Conservation (phyloP, 176 grass and related monocot genomes). For the Typha latifolia region DNA sequence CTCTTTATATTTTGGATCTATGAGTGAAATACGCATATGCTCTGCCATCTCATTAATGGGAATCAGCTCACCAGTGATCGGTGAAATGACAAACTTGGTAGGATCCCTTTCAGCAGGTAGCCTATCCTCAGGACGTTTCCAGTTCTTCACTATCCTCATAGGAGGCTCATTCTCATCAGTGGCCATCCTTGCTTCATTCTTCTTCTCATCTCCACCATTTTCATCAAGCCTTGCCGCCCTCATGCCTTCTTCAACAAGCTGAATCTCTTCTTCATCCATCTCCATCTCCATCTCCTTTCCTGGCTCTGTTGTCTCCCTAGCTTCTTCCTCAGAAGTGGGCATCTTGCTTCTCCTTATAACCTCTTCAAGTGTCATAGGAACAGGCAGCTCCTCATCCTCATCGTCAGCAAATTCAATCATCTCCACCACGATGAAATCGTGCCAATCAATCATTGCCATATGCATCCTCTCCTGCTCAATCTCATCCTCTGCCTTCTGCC, state of each 20-base stretch:
- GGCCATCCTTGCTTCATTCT: slow-evolving; percentile 21
- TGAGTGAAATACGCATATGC: slow-evolving; percentile 97
- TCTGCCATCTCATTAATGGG: slow-evolving; percentile 97
- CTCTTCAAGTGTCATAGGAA: slow-evolving; percentile 66
- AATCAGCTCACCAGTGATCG: slow-evolving; percentile 89
- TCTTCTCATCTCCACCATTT: slow-evolving; percentile 27
- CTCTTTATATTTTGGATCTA: slow-evolving; percentile 97
- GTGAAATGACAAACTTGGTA: slow-evolving; percentile 87
- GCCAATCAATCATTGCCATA: slow-evolving; percentile 99
- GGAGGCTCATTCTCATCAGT: slow-evolving; percentile 54
- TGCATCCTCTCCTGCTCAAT: slow-evolving; percentile 75
- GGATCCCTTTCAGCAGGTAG: slow-evolving; percentile 56
- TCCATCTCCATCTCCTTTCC: slow-evolving; percentile 70
- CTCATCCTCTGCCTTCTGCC: slow-evolving; percentile 86
- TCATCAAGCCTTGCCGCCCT: slow-evolving; percentile 50
- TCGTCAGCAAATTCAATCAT: slow-evolving; percentile 88
- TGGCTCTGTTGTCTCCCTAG: slow-evolving; percentile 49
- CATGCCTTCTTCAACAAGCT: slow-evolving; percentile 95
- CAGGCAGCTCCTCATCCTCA: slow-evolving; percentile 62
- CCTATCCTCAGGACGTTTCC: slow-evolving; percentile 86
- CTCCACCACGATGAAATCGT: slow-evolving; percentile 90
- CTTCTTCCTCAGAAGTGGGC: slow-evolving; percentile 38
- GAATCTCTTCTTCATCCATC: slow-evolving; percentile 93
- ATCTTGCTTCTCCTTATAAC: slow-evolving; percentile 85
- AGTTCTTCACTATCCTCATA: slow-evolving; percentile 98